Percentiles rank a stretch among this genome's conserved stretches.
Evolutionary conservation across 495 filamentous ascomycete genomes (phyloP).

Genomic region (Podospora fimiseda): DNA sequence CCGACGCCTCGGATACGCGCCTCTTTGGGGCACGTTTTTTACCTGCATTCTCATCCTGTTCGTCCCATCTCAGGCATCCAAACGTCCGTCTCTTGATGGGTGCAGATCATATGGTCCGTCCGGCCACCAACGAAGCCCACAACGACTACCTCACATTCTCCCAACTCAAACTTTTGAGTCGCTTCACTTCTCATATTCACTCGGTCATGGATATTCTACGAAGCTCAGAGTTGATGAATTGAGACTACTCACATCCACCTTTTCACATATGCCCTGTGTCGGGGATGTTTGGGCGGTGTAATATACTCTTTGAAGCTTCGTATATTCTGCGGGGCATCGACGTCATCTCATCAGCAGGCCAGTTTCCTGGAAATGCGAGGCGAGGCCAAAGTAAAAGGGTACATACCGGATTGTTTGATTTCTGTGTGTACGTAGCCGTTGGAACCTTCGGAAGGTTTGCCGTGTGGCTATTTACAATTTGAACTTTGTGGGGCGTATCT

Average conservation of each 20-base stretch:
- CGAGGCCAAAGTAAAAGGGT: background rate
- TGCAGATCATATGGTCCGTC: background rate
- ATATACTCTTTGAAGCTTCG: background rate
- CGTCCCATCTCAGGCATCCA: background rate
- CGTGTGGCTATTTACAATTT: no score
- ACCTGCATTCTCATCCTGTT: background rate
- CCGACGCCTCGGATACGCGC: no score
- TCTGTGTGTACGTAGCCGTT: background rate
- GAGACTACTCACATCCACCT: background rate
- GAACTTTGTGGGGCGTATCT: no score
- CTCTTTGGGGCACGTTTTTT: background rate
- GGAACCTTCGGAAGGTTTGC: background rate
- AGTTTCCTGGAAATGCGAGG: background rate
- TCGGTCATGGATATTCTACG: no score
- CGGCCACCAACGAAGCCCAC: background rate
- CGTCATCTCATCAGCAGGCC: conserved; percentile 2
- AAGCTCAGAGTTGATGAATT: no score
- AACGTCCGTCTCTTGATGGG: no score
- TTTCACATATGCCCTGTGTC: no score
- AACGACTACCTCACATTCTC: no score
- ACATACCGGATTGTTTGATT: background rate
- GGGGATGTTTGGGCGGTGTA: background rate
- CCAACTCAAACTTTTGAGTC: background rate
- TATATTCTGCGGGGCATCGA: conserved; percentile 2
- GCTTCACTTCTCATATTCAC: no score